Percentiles rank a stretch among this genome's conserved stretches.
phyloP scores from a whole-genome alignment of 1,139 yeast species.

The Hemisphaericaspora xylanilytica region DNA sequence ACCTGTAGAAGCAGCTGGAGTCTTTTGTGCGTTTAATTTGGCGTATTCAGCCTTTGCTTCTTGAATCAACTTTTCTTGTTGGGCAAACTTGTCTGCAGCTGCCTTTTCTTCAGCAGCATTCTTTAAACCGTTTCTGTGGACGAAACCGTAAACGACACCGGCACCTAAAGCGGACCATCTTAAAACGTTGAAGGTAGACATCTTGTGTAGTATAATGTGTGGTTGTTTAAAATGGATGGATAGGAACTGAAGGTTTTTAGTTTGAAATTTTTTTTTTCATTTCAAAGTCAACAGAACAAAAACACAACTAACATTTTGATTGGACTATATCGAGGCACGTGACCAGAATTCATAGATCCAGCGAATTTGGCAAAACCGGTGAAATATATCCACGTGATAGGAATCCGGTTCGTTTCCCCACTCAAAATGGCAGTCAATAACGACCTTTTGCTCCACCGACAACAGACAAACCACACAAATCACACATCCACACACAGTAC shows the following conservation, averaged over 20 bases:
- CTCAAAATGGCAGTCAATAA: too few species aligned
- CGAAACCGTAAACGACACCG: constrained; percentile 87
- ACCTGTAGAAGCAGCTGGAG: constrained; percentile 27
- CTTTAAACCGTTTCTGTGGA: constrained; percentile 73
- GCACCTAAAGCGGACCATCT: constrained; percentile 92
- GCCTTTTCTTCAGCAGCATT: constrained; percentile 56
- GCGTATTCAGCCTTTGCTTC: constrained; percentile 90
- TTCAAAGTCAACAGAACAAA: background rate
- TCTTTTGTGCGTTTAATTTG: constrained; percentile 54
- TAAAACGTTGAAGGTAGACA: constrained; percentile 58
- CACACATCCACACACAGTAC: too few species aligned
- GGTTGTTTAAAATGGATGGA: background rate
- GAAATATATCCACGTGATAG: too few species aligned
- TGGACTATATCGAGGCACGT: constrained; percentile 6
- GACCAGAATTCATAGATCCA: too few species aligned
- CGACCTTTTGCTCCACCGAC: too few species aligned
- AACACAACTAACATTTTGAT: constrained; percentile 3
- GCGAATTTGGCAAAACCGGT: too few species aligned
- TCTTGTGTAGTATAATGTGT: constrained; percentile 20
- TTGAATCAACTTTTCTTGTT: constrained; percentile 72
- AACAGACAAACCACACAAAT: too few species aligned
- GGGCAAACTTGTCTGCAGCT: constrained; percentile 58
- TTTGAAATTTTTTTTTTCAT: constrained; percentile 1
- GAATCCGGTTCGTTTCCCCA: too few species aligned
- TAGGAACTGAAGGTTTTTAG: background rate